Evolutionary conservation across 306 rosid genomes (phyloP).

Genomic region (Cicer bijugum): DNA sequence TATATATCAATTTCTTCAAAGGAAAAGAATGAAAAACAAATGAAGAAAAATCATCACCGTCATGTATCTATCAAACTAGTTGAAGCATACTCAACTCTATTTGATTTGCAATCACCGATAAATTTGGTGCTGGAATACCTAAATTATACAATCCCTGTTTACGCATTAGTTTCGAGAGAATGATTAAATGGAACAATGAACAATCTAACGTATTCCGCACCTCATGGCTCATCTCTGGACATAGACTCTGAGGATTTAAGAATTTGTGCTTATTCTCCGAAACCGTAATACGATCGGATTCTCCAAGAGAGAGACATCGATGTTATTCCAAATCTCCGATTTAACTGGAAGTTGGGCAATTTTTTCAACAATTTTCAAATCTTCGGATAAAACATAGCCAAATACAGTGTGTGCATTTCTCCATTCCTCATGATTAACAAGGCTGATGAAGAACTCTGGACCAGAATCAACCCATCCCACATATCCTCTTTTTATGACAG

Average conservation of each 20-base stretch:
- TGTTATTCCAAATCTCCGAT: constrained; percentile 58
- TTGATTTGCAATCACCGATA: constrained; percentile 26
- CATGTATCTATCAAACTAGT: constrained; percentile 29
- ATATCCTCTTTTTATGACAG: constrained; percentile 65
- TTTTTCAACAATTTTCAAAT: constrained; percentile 67
- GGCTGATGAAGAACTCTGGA: constrained; percentile 81
- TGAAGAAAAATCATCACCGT: constrained; percentile 36
- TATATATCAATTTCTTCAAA: constrained; percentile 25
- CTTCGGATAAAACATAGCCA: constrained; percentile 69
- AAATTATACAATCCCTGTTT: constrained; percentile 15
- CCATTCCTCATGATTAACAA: constrained; percentile 79
- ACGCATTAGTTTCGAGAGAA: not conserved
- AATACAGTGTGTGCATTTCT: constrained; percentile 64
- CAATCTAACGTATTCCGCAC: not conserved
- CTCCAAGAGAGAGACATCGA: constrained; percentile 65
- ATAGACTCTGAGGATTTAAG: constrained; percentile 36
- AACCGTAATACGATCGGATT: constrained; percentile 55
- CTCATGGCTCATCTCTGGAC: not conserved
- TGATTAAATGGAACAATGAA: constrained; percentile 16
- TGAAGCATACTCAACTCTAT: constrained; percentile 4
- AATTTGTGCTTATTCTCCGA: constrained; percentile 41
- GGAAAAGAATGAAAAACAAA: not conserved
- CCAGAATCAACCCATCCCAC: constrained; percentile 87
- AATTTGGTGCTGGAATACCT: constrained; percentile 28
- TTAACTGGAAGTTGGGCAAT: constrained; percentile 64